phyloP scores from a whole-genome alignment of 257 asterid genomes.

The Solanum ossicruentum region DNA sequence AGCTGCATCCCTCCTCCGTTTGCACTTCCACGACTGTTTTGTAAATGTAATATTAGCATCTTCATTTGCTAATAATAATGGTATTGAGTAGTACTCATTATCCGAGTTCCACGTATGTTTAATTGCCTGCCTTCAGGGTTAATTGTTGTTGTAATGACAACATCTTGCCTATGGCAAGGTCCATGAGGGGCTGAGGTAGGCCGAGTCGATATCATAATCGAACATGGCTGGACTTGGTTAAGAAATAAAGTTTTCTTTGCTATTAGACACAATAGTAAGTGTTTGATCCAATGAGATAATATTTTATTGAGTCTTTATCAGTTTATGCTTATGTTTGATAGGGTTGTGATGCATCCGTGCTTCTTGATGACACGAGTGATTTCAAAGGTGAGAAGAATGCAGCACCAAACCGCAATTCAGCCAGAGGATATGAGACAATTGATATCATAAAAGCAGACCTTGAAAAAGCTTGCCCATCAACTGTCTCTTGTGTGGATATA shows the following conservation, averaged over 20 bases:
- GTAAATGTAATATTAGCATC: slow-evolving; percentile 28
- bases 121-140: background rate
- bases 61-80: background rate
- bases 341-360: slow-evolving; percentile 83
- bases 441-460: slow-evolving; percentile 51
- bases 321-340: background rate
- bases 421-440: slow-evolving; percentile 51
- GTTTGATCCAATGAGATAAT: background rate
- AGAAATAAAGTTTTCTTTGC: too few species aligned
- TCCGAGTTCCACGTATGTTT: background rate
- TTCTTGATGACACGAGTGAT: slow-evolving; percentile 49
- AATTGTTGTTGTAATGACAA: too few species aligned
- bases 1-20: slow-evolving; percentile 64
- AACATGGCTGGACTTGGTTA: too few species aligned
- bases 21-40: slow-evolving; percentile 70
- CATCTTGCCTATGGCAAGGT: too few species aligned
- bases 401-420: slow-evolving; percentile 50
- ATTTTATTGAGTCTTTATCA: background rate
- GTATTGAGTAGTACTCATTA: too few species aligned
- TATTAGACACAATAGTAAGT: too few species aligned
- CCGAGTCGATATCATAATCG: too few species aligned
- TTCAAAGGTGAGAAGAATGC: slow-evolving; percentile 69
- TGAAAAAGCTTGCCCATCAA: slow-evolving; percentile 45
- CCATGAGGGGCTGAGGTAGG: too few species aligned
- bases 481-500: slow-evolving; percentile 36